Evolutionary conservation across 257 asterid species (phyloP).

Genomic region (Apocynum venetum): DNA sequence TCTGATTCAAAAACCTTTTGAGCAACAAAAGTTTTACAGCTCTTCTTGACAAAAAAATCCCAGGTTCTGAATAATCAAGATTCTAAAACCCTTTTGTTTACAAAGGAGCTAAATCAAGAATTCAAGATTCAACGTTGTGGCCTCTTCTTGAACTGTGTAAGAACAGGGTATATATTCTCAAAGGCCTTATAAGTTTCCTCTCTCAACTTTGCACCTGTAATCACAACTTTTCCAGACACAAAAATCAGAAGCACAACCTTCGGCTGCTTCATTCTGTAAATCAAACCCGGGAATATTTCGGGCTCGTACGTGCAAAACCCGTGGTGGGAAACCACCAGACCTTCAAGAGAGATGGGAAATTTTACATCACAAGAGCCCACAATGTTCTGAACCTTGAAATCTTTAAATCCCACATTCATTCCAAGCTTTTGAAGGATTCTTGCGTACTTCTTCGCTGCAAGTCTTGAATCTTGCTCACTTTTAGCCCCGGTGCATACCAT

Average conservation of each 20-base stretch:
- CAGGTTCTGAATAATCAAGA: too few species aligned
- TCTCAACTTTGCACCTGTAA: conserved; percentile 21
- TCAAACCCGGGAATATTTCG: conserved; percentile 24
- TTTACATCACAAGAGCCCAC: conserved; percentile 13
- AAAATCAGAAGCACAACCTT: conserved; percentile 14
- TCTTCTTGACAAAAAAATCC: too few species aligned
- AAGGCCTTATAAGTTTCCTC: conserved; percentile 8
- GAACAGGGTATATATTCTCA: conserved; percentile 5
- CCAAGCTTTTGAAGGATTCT: not conserved
- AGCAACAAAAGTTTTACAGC: too few species aligned
- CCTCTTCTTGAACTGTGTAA: conserved; percentile 6
- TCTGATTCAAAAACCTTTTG: too few species aligned
- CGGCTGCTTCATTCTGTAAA: conserved; percentile 24
- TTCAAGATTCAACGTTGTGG: not conserved
- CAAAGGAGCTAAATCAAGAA: not conserved
- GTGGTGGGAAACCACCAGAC: not conserved
- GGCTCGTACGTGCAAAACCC: conserved; percentile 21
- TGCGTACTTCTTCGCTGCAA: conserved; percentile 18
- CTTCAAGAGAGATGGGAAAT: conserved; percentile 21
- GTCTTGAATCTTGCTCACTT: conserved; percentile 16
- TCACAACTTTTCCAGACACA: conserved; percentile 21
- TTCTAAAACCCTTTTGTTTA: too few species aligned
- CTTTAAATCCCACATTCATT: not conserved
- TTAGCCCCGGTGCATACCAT: conserved; percentile 21
- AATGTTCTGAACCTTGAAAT: conserved; percentile 14